Percentiles rank a stretch among this genome's conserved stretches.
Conservation (phyloP, 2,329 filamentous ascomycete species). For the Penicillium expansum region DNA sequence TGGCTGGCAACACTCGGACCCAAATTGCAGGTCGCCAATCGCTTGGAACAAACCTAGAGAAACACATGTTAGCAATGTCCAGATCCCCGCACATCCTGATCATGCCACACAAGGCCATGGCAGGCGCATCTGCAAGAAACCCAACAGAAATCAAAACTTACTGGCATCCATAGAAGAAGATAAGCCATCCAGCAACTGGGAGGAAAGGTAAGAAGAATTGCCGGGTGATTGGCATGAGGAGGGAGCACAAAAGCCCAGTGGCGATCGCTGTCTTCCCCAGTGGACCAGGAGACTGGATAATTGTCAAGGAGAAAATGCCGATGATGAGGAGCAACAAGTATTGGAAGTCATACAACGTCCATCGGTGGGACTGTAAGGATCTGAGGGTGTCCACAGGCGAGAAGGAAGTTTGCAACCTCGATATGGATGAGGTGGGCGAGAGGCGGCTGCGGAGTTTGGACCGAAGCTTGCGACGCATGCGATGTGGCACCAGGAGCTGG, state of each 20-base stretch:
- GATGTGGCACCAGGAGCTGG: conserved; percentile 57
- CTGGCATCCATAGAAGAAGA: conserved; percentile 93
- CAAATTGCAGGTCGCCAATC: conserved; percentile 90
- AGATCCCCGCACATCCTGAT: background rate
- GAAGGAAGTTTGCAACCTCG: conserved; percentile 76
- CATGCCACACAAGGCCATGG: background rate
- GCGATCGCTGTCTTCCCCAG: conserved; percentile 72
- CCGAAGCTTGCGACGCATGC: conserved; percentile 64
- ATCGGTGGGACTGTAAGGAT: conserved; percentile 72
- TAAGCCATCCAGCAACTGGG: conserved; percentile 78
- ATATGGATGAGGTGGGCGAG: conserved; percentile 69
- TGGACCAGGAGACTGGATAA: conserved; percentile 76
- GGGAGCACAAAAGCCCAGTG: conserved; percentile 63
- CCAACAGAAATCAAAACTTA: conserved; percentile 51
- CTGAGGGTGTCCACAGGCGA: conserved; percentile 74
- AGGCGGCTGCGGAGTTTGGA: conserved; percentile 66
- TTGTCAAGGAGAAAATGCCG: conserved; percentile 76
- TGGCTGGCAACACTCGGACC: conserved; percentile 88
- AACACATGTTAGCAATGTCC: conserved; percentile 20
- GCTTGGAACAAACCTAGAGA: conserved; percentile 74
- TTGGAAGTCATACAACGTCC: conserved; percentile 80
- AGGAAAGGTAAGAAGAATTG: conserved; percentile 90
- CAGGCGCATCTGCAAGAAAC: background rate
- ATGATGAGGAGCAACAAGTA: conserved; percentile 73
- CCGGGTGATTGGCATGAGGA: conserved; percentile 78